Conservation (phyloP, 1,284 basidiomycete species). For the Afroboletus lepidellus region DNA sequence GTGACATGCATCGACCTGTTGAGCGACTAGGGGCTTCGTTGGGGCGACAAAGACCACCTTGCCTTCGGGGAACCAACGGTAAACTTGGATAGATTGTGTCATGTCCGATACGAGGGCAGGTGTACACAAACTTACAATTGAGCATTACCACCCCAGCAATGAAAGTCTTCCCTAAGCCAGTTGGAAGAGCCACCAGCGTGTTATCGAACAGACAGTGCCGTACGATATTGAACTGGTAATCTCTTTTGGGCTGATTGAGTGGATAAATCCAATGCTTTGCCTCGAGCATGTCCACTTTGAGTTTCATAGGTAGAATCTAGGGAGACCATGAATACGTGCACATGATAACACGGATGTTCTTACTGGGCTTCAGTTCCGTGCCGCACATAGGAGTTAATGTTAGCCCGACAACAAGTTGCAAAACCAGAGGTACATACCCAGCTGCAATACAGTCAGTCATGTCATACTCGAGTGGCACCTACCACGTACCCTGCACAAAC, state of each 20-base stretch:
- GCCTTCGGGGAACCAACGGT: constrained; percentile 91
- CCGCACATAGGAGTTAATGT: constrained; percentile 1
- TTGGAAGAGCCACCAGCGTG: constrained; percentile 92
- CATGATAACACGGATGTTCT: not conserved
- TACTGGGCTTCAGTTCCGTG: constrained; percentile 29
- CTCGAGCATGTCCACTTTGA: constrained; percentile 72
- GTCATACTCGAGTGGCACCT: not conserved
- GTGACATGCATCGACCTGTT: constrained; percentile 94
- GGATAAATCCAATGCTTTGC: constrained; percentile 92
- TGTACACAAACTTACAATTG: constrained; percentile 61
- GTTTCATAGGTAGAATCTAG: constrained; percentile 76
- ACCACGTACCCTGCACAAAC: constrained; percentile 55
- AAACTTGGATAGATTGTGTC: constrained; percentile 49
- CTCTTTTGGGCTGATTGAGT: constrained; percentile 82
- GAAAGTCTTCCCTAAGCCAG: constrained; percentile 97
- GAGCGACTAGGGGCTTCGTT: constrained; percentile 92
- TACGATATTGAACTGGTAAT: constrained; percentile 96
- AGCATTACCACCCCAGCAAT: constrained; percentile 97
- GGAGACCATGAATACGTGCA: constrained; percentile 9
- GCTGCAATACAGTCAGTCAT: constrained; percentile 32
- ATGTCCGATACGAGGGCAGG: not conserved
- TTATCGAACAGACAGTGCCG: constrained; percentile 88
- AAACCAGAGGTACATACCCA: constrained; percentile 41
- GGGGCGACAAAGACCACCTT: constrained; percentile 96
- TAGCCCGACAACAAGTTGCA: not conserved